These are phyloP conservation scores for Podospora tetraspora DNA, from an alignment of 495 filamentous ascomycete species.

Conservation along the genomic window DNA sequence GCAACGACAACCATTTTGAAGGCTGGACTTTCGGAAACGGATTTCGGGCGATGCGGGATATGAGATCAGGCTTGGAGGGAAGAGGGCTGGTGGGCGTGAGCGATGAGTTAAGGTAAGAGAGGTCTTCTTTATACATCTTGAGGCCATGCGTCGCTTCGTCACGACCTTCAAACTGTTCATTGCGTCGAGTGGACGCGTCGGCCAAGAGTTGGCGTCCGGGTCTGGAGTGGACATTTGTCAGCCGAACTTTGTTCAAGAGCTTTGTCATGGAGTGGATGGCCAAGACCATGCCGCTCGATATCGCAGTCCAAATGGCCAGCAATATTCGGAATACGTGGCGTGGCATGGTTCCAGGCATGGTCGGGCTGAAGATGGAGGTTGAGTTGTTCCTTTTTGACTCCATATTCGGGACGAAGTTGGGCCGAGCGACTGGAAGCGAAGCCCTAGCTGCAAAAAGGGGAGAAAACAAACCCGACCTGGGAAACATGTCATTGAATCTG, in stretches of 20 bases:
- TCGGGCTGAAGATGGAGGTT: neutral
- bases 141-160: neutral
- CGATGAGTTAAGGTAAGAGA: too few relatives aligned
- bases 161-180: neutral
- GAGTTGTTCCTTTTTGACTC: neutral
- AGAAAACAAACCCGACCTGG: neutral
- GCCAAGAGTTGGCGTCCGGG: neutral
- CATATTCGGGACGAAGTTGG: neutral
- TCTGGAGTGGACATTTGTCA: neutral
- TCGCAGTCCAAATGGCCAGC: neutral
- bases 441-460: neutral
- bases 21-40: too few relatives aligned
- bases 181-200: neutral
- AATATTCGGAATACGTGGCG: too few relatives aligned
- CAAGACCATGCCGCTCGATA: neutral
- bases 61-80: too few relatives aligned
- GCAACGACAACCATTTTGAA: conserved; percentile 43
- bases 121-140: neutral
- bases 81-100: too few relatives aligned
- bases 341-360: neutral
- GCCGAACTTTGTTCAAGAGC: neutral
- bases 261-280: neutral
- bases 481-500: neutral
- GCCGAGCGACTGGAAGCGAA: neutral
- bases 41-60: neutral